A percentile compares a stretch with the other conserved stretches of the same genome.
phyloP scores from a whole-genome alignment of 1,139 yeast species.

The Yamadazyma atlantica region DNA sequence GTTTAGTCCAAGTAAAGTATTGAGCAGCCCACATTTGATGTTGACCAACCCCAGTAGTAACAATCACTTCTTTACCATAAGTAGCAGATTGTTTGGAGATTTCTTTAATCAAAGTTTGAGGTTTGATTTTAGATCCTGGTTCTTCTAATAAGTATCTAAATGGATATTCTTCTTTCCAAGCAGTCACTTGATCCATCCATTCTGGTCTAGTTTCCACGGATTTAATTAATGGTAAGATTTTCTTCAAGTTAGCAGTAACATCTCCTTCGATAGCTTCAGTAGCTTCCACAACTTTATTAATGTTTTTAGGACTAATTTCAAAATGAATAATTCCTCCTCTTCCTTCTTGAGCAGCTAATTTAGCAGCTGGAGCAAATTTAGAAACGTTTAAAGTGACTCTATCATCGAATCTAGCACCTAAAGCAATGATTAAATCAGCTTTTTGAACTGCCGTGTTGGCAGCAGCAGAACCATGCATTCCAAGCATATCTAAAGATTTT shows the following conservation, averaged over 20 bases:
- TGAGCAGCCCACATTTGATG: slow-evolving; percentile 99
- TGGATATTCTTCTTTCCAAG: slow-evolving; percentile 88
- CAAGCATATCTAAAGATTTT: slow-evolving; percentile 91
- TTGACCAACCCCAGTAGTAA: slow-evolving; percentile 98
- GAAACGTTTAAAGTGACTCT: slow-evolving; percentile 89
- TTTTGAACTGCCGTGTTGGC: slow-evolving; percentile 93
- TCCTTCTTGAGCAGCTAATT: slow-evolving; percentile 79
- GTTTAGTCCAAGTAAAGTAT: slow-evolving; percentile 88
- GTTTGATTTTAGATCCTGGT: slow-evolving; percentile 81
- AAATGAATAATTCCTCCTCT: slow-evolving; percentile 97
- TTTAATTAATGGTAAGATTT: slow-evolving; percentile 69
- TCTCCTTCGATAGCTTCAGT: slow-evolving; percentile 98
- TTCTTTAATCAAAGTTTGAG: slow-evolving; percentile 85
- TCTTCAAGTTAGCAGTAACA: slow-evolving; percentile 72
- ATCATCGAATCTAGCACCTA: slow-evolving; percentile 97
- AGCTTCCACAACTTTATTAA: slow-evolving; percentile 95
- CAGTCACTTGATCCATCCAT: slow-evolving; percentile 73
- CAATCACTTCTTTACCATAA: slow-evolving; percentile 73
- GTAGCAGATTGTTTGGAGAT: slow-evolving; percentile 69
- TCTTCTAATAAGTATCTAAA: slow-evolving; percentile 75
- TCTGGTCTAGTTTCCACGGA: slow-evolving; percentile 63
- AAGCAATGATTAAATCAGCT: slow-evolving; percentile 89
- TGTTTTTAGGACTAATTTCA: slow-evolving; percentile 94
- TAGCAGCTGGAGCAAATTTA: slow-evolving; percentile 93
- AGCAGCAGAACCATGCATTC: slow-evolving; percentile 97